A percentile compares a stretch with the other conserved stretches of the same genome.
phyloP scores from a whole-genome alignment of 768 basidiomycete genomes.

The Gyrodon lividus region DNA sequence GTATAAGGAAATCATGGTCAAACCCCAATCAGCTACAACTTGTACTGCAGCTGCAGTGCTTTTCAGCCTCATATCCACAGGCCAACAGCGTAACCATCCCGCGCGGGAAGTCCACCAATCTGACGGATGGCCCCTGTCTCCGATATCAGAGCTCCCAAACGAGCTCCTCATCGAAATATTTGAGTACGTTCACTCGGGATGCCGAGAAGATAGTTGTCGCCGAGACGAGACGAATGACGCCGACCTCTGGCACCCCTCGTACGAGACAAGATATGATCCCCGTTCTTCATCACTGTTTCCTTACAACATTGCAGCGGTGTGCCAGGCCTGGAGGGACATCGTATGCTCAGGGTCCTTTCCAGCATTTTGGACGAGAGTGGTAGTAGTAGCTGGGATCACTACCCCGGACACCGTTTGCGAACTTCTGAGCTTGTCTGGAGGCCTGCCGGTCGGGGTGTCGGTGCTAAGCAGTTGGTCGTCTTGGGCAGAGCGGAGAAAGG shows the following conservation, averaged over 20 bases:
- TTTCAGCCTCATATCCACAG: no score
- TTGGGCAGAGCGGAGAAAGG: neutral
- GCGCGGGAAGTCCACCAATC: no score
- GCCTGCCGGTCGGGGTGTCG: neutral
- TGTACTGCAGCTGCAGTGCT: no score
- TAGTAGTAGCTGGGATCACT: neutral
- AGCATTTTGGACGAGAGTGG: neutral
- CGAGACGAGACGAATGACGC: neutral
- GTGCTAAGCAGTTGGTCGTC: neutral
- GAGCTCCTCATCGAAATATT: conserved; percentile 3
- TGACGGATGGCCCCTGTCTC: neutral
- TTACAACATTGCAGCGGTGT: conserved; percentile 3
- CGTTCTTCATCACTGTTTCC: conserved; percentile 2
- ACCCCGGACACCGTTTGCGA: neutral
- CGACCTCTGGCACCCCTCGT: neutral
- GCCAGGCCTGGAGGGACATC: neutral
- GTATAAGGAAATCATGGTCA: no score
- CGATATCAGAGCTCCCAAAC: neutral
- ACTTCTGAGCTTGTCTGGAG: conserved; percentile 1
- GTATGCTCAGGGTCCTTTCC: conserved; percentile 1
- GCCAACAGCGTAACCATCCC: no score
- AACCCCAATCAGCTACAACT: no score
- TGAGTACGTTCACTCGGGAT: neutral
- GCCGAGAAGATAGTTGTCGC: neutral
- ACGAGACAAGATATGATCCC: neutral